These are phyloP conservation scores for Bryopsis sp. DNA, from an alignment of 139 green algal species.

Conservation along the genomic window DNA sequence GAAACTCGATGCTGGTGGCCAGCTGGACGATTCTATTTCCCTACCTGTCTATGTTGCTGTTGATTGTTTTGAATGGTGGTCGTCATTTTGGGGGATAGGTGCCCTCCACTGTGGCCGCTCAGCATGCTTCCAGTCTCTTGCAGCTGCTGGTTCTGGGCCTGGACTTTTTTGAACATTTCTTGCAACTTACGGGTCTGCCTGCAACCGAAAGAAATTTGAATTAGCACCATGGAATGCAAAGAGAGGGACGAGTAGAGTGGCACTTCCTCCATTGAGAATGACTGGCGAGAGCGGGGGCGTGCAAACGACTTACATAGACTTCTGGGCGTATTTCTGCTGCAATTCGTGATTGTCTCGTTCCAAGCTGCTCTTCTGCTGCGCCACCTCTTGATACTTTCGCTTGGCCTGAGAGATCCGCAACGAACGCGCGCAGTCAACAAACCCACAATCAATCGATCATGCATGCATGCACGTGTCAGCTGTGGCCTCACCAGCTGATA, in stretches of 20 bases:
- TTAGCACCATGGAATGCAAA: too few species aligned
- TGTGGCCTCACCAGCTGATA: constrained; percentile 31
- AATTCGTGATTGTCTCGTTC: constrained; percentile 54
- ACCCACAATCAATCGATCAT: too few species aligned
- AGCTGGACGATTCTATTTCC: too few species aligned
- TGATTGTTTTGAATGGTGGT: too few species aligned
- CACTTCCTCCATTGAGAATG: too few species aligned
- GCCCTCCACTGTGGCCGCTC: too few species aligned
- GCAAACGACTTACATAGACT: constrained; percentile 41
- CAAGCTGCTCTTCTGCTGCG: constrained; percentile 35
- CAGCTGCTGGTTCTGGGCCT: constrained; percentile 26
- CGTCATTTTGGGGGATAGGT: too few species aligned
- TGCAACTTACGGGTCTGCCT: constrained; percentile 56
- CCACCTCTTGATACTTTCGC: constrained; percentile 52
- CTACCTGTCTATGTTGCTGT: too few species aligned
- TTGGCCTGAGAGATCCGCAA: constrained; percentile 37
- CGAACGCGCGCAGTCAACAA: too few species aligned
- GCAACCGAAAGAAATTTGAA: constrained; percentile 13
- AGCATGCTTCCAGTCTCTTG: constrained; percentile 4
- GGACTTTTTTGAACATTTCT: constrained; percentile 42
- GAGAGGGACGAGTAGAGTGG: too few species aligned
- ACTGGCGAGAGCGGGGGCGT: too few species aligned
- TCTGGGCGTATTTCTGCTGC: constrained; percentile 62
- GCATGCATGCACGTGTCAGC: neutral
- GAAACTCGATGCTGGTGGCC: too few species aligned